Conservation (phyloP, 2,329 filamentous ascomycete species). For the Colletotrichum orchidophilum region DNA sequence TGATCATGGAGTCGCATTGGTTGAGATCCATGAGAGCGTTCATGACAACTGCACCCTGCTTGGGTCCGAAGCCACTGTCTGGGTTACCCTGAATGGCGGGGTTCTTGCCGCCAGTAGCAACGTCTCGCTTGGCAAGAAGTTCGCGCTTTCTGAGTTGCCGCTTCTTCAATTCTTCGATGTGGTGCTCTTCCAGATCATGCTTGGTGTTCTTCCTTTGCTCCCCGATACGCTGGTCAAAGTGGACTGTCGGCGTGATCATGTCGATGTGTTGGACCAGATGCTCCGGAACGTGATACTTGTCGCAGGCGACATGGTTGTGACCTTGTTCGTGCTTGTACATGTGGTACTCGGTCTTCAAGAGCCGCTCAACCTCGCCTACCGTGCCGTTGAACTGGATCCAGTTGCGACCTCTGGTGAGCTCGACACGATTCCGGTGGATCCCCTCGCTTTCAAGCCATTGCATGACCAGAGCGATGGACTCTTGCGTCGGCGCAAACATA, state of each 20-base stretch:
- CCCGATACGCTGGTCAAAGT: constrained; percentile 45
- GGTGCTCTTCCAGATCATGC: constrained; percentile 36
- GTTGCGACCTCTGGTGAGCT: constrained; percentile 58
- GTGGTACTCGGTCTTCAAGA: constrained; percentile 63
- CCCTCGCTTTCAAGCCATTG: constrained; percentile 64
- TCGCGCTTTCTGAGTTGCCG: constrained; percentile 31
- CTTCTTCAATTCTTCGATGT: constrained; percentile 39
- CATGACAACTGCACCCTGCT: constrained; percentile 42
- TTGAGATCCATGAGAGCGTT: constrained; percentile 42
- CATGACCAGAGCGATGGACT: constrained; percentile 59
- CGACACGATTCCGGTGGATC: constrained; percentile 56
- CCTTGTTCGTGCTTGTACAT: constrained; percentile 54
- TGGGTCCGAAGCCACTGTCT: constrained; percentile 39
- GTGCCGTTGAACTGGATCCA: constrained; percentile 66
- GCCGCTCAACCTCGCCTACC: constrained; percentile 60
- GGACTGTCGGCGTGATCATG: constrained; percentile 52
- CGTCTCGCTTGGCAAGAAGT: constrained; percentile 32
- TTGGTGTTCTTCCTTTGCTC: constrained; percentile 37
- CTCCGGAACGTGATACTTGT: constrained; percentile 51
- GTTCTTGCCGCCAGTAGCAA: constrained; percentile 24
- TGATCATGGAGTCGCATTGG: constrained; percentile 64
- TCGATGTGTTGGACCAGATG: constrained; percentile 50
- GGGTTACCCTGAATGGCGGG: constrained; percentile 42
- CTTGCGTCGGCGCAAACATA: constrained; percentile 52
- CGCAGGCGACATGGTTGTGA: constrained; percentile 50